phyloP scores from a whole-genome alignment of 148 eudicot genomes.

The Mesembryanthemum crystallinum region DNA sequence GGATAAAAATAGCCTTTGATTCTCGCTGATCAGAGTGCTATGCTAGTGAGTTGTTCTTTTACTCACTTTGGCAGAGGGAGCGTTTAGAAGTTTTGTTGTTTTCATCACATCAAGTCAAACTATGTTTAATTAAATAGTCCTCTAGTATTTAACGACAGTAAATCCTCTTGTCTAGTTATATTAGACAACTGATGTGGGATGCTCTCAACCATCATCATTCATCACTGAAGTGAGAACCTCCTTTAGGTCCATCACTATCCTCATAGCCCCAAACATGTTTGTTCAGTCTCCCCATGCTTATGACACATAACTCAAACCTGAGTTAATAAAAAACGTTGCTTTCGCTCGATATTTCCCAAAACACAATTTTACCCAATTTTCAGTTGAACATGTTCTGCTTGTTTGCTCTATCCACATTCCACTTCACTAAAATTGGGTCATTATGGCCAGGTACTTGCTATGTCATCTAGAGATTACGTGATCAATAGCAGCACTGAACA shows the following conservation, averaged over 20 bases:
- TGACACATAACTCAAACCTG: background rate
- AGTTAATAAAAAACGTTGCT: background rate
- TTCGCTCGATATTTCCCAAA: background rate
- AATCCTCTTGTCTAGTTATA: background rate
- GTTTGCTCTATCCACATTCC: background rate
- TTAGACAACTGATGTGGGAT: background rate
- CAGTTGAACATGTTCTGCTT: background rate
- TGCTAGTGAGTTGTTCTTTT: background rate
- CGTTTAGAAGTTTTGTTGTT: background rate
- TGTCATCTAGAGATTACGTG: constrained; percentile 50
- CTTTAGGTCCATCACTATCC: background rate
- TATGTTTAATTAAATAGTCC: background rate
- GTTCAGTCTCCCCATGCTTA: background rate
- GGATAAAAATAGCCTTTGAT: background rate
- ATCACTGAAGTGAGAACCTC: background rate
- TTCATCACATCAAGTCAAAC: background rate
- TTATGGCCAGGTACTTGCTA: constrained; percentile 69
- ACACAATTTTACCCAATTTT: background rate
- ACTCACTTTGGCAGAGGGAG: background rate
- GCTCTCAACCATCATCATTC: background rate
- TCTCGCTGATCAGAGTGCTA: background rate
- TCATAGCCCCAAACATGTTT: background rate
- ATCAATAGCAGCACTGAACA: constrained; percentile 35
- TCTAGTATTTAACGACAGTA: background rate
- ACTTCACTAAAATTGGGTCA: constrained; percentile 7